Evolutionary conservation across 371 early-diverging fungal genomes (phyloP), one percentile per base, ranked within the genome.

Genomic region (Rhizopus stolonifer): DNA sequence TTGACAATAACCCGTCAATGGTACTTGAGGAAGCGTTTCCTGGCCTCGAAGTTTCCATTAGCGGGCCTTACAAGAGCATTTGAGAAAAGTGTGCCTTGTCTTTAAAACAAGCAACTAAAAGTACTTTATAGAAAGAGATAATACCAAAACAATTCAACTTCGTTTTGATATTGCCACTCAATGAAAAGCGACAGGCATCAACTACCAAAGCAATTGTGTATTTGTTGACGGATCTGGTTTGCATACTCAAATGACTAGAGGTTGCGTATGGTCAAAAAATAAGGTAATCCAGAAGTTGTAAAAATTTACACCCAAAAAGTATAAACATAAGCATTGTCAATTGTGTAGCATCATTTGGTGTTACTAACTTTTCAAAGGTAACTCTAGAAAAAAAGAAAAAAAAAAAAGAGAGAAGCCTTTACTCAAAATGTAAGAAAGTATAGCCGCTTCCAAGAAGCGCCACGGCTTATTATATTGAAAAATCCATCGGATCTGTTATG

Each of bases 71-170:
- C 45, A 50, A 22, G 50, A 38, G 50, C 50, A 57, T 50, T 50
- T 13, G 45, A 29, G 57, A 56, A 31, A 57, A 26, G 34, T 22
- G 46, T 57, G 18, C 26, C 23, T 45, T 57, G 44, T 50, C 51
- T 39, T 57, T 57, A 46, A 50, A 51, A 49, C 58, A 32, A 46
- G 58, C 51, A 51, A 33, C 51, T 42, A 57, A 51, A 17, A 43
- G 51, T 50, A 47, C 51, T 38, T n/a, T n/a, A 25, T 49, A 31
- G 45, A 49, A 49, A 43, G 38, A 45, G 46, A 21, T 50, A 31
- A 25, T 21, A 48, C 23, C 38, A 50, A 2, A 46, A 45, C 24
- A 44, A 44, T 46, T 36, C 43, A 38, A 36, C 45, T 46, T 54
- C 18, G 38, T 46, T 54, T 54, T 54, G 6, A 54, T 38, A 46